Percentiles rank a stretch among this genome's conserved stretches.
These are phyloP conservation scores for Globisporangium acanthophoron DNA, from an alignment of 352 stramenopile species.

Conservation along the genomic window DNA sequence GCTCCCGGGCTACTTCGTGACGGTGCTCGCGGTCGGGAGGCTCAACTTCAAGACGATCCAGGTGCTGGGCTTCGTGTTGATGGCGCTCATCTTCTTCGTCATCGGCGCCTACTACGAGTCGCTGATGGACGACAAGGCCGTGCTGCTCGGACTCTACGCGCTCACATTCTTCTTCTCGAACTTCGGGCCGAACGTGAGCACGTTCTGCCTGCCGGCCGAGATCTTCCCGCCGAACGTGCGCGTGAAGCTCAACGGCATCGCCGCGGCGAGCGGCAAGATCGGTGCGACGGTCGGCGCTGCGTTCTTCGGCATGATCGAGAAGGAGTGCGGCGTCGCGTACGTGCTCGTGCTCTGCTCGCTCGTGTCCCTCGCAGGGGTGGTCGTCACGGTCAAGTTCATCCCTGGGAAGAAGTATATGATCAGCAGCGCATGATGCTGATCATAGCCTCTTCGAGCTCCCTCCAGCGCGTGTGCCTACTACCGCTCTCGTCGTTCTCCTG, in stretches of 20 bases:
- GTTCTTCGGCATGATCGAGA: constrained; percentile 59
- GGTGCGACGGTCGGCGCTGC: constrained; percentile 70
- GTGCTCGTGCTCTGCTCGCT: constrained; percentile 52
- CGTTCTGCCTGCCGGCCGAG: constrained; percentile 88
- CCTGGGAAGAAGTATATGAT: constrained; percentile 33
- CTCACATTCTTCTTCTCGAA: constrained; percentile 81
- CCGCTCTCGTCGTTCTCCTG: too few species aligned
- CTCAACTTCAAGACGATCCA: constrained; percentile 79
- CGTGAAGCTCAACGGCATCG: constrained; percentile 85
- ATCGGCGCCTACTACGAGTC: constrained; percentile 51
- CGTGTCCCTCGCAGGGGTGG: constrained; percentile 50
- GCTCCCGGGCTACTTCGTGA: constrained; percentile 67
- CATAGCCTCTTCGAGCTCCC: too few species aligned
- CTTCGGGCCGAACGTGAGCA: constrained; percentile 84
- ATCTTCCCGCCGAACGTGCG: constrained; percentile 83
- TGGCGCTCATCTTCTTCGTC: constrained; percentile 59
- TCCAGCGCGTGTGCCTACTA: too few species aligned
- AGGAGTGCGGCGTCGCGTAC: constrained; percentile 44
- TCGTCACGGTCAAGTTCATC: constrained; percentile 65
- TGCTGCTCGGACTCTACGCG: constrained; percentile 62
- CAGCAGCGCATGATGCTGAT: too few species aligned
- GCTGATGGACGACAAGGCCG: constrained; percentile 29
- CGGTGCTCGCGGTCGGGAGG: constrained; percentile 51
- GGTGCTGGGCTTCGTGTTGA: constrained; percentile 68
- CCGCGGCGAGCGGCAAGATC: constrained; percentile 79